Base-by-base conservation (phyloP, 2,329 filamentous ascomycete species). In the Lachnellula willkommii region DNA sequence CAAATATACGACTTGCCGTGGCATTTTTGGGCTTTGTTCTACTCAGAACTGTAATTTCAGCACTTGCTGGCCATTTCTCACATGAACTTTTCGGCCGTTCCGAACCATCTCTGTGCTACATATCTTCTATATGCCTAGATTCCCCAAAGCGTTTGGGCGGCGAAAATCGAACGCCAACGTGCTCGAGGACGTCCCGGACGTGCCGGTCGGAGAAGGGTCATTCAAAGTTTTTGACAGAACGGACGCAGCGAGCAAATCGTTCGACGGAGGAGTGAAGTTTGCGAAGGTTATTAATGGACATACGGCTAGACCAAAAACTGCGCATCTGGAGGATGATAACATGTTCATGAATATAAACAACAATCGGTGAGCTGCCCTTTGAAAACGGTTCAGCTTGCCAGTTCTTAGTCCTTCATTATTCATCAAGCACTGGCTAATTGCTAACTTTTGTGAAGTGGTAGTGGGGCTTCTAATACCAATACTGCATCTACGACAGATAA, bases 221-320 rank as follows among this genome's bases (percentile, higher is more conserved):
- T 71, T 71, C 58, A 69, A 69, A 50, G 69, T 71, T 20, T 70
- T 71, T 56, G 69, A 71, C 46, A 62, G 68, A 11, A 47, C 63
- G 28, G 65, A 65, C 28, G 47, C 48, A 20, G 57, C 42, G 5
- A 63, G 58, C 55, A 65, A 59, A 53, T 68, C 67, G 6, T 70
- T 70, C 49, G 68, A 70, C 59, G 67, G 65, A 28, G 68, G 67
- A 39, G 48, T 59, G 5, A 69, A 68, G 50, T 61, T 69, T 56
- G 56, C 54, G 2, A 66, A 63, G 52, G 47, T 58, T 24, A 26
- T 54, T 8, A 60, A 55, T 35, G 37, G 54, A 39, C 39, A 56
- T 22, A 14, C 49, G 17, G 55, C 43, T 12, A 63, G 65, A 52
- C 58, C 62, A 36, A 60, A 57, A 26, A 65, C 62, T 28, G 61